These are phyloP conservation scores for Gentiana dahurica DNA, from an alignment of 257 asterid species.

Conservation along the genomic window DNA sequence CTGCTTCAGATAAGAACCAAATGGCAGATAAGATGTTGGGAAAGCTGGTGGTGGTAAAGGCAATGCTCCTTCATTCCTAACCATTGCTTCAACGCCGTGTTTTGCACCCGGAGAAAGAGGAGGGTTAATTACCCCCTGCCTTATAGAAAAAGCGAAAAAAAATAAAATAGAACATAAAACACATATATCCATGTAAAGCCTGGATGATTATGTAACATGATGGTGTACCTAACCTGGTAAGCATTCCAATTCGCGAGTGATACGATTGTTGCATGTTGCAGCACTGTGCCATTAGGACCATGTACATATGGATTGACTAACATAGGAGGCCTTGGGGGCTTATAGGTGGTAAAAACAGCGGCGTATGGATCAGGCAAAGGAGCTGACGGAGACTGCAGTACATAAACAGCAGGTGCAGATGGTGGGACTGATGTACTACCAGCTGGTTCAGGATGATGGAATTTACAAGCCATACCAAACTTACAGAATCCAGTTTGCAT, in stretches of 20 bases:
- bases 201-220: background rate
- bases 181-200: slow-evolving; percentile 1
- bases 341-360: slow-evolving; percentile 30
- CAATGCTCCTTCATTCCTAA: slow-evolving; percentile 52
- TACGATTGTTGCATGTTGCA: slow-evolving; percentile 68
- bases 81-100: slow-evolving; percentile 38
- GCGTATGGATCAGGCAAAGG: slow-evolving; percentile 48
- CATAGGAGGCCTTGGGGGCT: slow-evolving; percentile 61
- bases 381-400: slow-evolving; percentile 66
- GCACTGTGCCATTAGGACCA: slow-evolving; percentile 66
- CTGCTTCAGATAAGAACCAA: slow-evolving; percentile 27
- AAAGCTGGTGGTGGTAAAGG: slow-evolving; percentile 47
- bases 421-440: slow-evolving; percentile 48
- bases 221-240: slow-evolving; percentile 36
- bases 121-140: slow-evolving; percentile 62
- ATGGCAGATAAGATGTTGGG: slow-evolving; percentile 38
- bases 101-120: slow-evolving; percentile 58
- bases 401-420: slow-evolving; percentile 85
- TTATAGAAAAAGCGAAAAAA: slow-evolving; percentile 19
- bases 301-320: slow-evolving; percentile 60
- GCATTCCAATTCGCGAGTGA: slow-evolving; percentile 70
- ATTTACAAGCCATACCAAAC: slow-evolving; percentile 81
- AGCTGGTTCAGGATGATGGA: slow-evolving; percentile 78
- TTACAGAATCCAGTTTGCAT: slow-evolving; percentile 97
- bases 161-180: slow-evolving; percentile 7